Conservation (phyloP, 352 stramenopile genomes). For the Globisporangium cystogenes region DNA sequence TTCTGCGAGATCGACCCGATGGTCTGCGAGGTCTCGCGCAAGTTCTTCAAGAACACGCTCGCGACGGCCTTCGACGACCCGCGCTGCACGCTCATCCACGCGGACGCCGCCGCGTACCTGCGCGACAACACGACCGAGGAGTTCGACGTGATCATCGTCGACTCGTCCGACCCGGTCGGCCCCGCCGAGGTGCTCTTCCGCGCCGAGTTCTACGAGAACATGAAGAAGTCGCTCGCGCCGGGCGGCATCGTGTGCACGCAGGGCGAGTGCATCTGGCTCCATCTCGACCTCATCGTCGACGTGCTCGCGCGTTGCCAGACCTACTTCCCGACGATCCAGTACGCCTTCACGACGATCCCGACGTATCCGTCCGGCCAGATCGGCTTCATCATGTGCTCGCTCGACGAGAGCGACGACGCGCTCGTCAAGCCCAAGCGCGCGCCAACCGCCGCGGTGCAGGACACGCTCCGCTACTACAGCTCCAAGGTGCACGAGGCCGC, state of each 20-base stretch:
- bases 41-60: conserved; percentile 89
- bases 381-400: conserved; percentile 94
- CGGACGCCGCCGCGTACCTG: conserved; percentile 90
- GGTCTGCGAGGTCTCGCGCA: conserved; percentile 95
- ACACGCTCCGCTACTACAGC: conserved; percentile 94
- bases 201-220: conserved; percentile 93
- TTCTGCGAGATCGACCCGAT: conserved; percentile 99
- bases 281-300: conserved; percentile 96
- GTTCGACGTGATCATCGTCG: conserved; percentile 97
- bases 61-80: conserved; percentile 95
- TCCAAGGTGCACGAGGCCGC: conserved; percentile 90
- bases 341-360: conserved; percentile 98
- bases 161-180: conserved; percentile 95
- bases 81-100: conserved; percentile 91
- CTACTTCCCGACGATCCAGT: conserved; percentile 95
- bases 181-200: conserved; percentile 95
- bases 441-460: conserved; percentile 45
- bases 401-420: conserved; percentile 52
- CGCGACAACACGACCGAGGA: conserved; percentile 65
- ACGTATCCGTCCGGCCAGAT: conserved; percentile 99
- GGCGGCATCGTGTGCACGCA: conserved; percentile 88
- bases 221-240: conserved; percentile 87
- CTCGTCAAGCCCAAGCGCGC: conserved; percentile 67
- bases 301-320: conserved; percentile 88
- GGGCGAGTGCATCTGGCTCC: conserved; percentile 98